Base-by-base conservation (phyloP, 305 asterid species). In the Striga hermonthica region DNA sequence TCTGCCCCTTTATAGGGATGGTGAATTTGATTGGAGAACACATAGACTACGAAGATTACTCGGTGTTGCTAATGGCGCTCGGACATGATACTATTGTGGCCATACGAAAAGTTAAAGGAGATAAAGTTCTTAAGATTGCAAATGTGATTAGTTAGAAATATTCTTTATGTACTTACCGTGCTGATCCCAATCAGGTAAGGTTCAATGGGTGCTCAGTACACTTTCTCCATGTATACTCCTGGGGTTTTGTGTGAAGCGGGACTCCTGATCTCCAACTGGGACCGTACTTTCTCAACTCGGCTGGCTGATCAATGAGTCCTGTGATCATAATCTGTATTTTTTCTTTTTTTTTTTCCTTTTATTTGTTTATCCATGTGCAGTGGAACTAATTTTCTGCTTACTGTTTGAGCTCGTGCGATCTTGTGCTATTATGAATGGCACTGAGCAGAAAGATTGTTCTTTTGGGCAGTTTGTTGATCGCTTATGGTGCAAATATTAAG, bases 11-110 rank as follows among this genome's bases (percentile, higher is more conserved):
- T 68, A 67, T 55, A 88, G 98, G 98, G 74, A 83, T 96, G 80
- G 98, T 91, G 77, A 91, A 91, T 83, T 79, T 91, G 91, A 91
- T 91, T 11, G 98, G 98, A 45, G 98, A 91, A 75, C 98, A 91
- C 75, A 84, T 91, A 74, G 98, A 91, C 65, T 91, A 91, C 56
- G 98, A 91, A 78, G 98, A 97, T 0, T 91, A 91, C 82, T 91
- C 98, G 1, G 98, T 91, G 50, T 79, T 91, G 84, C 98, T 96
- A 2, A 89, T 91, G 98, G 98, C 97, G 55, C 84, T 91, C 68
- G 81, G 98, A 76, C 98, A 89, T 70, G 98, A 89, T 43, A 84
- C 97, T 0, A 89, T 92, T 22, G 95, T 92, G 69, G 98, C 91
- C 0, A 89, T 89, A 48, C 83, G 96, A 40, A 83, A 81, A 73